These are phyloP conservation scores for Aspergillus latus DNA, from an alignment of 2,329 filamentous ascomycete species.

Conservation along the genomic window DNA sequence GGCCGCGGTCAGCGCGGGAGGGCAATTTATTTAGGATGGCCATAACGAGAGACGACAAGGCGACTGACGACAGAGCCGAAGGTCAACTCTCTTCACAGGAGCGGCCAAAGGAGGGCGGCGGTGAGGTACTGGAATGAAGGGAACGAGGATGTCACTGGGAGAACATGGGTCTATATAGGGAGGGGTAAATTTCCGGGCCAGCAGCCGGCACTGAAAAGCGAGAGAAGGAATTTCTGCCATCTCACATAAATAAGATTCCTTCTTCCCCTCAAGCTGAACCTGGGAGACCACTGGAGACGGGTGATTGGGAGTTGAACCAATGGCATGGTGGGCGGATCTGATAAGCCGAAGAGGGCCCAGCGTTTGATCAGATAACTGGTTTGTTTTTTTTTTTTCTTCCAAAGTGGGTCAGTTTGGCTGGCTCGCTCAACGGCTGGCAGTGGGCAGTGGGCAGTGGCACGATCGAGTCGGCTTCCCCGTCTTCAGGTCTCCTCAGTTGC, in stretches of 20 bases:
- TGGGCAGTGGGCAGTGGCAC: background rate
- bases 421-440: too few species aligned
- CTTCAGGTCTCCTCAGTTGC: background rate
- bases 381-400: too few species aligned
- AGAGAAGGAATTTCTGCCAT: too few species aligned
- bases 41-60: background rate
- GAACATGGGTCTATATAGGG: too few species aligned
- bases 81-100: too few species aligned
- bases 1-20: slow-evolving; percentile 2
- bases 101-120: background rate
- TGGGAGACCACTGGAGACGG: background rate
- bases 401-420: too few species aligned
- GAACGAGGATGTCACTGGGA: too few species aligned
- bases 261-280: background rate
- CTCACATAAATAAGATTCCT: background rate
- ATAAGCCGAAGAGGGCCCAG: background rate
- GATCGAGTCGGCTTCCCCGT: background rate
- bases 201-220: too few species aligned
- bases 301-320: background rate
- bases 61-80: too few species aligned
- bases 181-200: background rate
- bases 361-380: background rate
- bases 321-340: background rate
- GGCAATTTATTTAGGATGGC: slow-evolving; percentile 4
- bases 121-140: background rate